Base-by-base conservation (phyloP, 2,329 filamentous ascomycete species). In the Verticillium longisporum region DNA sequence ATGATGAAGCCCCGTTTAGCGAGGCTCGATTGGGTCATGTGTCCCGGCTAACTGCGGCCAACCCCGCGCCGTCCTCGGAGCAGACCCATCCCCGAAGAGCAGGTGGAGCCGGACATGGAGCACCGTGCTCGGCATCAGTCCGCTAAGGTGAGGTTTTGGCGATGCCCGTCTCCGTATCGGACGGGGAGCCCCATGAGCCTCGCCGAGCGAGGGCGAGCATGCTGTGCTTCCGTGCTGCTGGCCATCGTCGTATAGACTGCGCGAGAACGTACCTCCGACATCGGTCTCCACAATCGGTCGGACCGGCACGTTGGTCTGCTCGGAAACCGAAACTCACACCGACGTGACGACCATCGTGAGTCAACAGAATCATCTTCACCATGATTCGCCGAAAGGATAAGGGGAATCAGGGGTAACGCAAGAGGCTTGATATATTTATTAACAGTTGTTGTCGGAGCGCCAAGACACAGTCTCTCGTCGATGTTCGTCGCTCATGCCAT, bases 81-180 rank as follows among this genome's bases (percentile, higher is more conserved):
- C 45, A 53, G 18, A 53, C 18, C 5, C 45, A 53, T n/a, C 60
- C 63, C 59, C 38, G 26, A 64, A 63, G 54, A 60, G 61, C 50
- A 63, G 41, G 38, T 61, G 14, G 58, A 64, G 57, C 45, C 63
- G 57, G 31, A 21, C n/a, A 38, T 54, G 55, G 56, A 60, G 58
- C 53, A 33, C 15, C 10, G 26, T 13, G 6, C 37, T 58, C 60
- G 63, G 38, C 41, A 53, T 60, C 61, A 56, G 59, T 62, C 63
- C 58, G 60, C 56, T 55, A 63, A 63, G 53, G 58, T 63, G 58
- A 64, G 57, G 60, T 62, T 56, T 63, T 63, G 62, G 57, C 60
- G 63, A 64, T 57, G 18, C 13, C 56, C 56, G 56, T 21, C 45
- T 53, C 45, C 45, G 45, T 18, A 53, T 53, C 45, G 45, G 45